Base-by-base conservation (phyloP, 2,329 filamentous ascomycete genomes). In the Elsinoe fawcettii region DNA sequence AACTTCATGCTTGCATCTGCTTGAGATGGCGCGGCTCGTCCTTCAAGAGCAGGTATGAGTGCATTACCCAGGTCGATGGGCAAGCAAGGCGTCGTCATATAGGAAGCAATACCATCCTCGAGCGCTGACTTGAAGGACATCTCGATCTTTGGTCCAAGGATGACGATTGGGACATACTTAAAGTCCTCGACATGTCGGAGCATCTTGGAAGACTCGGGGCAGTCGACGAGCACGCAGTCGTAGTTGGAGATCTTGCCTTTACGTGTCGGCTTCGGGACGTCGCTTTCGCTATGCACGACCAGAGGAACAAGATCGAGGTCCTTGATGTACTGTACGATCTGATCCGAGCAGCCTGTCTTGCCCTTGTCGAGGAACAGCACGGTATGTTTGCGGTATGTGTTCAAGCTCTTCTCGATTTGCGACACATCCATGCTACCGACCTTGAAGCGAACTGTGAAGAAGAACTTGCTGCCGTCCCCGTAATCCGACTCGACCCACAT, bases 31-130 rank as follows among this genome's bases (percentile, higher is more conserved):
- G 91, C 93, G 5, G 92, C 91, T 55, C 92, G 82, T 65, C 95
- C 95, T 73, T 97, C 93, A 22, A 99, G 78, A 2, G 93, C 93
- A 5, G 93, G 93, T 16, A 97, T 88, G 81, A 99, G 91, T 63
- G 91, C 92, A 67, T 97, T 97, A 60, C 90, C 91, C 59, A 99
- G 77, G 71, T 99, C 93, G 61, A 96, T 95, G 4, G 92, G 83
- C 66, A 92, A 82, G 73, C 93, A 97, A 7, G 93, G 93, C 14
- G 90, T 96, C 1, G 93, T 97, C 90, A 97, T 96, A 73, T 96
- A 97, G 53, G 91, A 96, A n/a, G 91, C 95, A 64, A 99, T 96
- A 61, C 93, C 92, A 62, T 97, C 80, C 70, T 97, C 93, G 59
- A 97, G 76, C 59, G 92, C 93, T 2, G 90, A 93, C 75, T 96